Base-by-base conservation (phyloP, 441 rosid species). In the Corymbia citriodora region DNA sequence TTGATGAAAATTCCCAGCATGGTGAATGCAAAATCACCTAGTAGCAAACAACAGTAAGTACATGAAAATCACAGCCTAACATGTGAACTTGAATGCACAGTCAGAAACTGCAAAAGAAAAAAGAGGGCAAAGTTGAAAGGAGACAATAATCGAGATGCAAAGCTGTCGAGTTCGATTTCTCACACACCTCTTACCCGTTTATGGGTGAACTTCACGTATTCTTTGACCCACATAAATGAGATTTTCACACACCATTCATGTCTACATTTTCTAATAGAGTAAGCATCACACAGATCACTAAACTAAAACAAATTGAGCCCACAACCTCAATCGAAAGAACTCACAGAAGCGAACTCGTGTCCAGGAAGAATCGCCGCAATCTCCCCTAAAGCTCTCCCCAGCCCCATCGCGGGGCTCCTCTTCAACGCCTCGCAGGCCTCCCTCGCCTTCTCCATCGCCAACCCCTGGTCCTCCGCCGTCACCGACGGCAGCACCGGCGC, bases 401-500 rank as follows among this genome's bases (percentile, higher is more conserved):
- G 89, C 9, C 92, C 93, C 96, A 93, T 92, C 54, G 94, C 92
- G 21, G 95, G 95, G 72, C 93, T 91, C 88, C 88, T 90, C 90
- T 53, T 92, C 88, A 98, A 92, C 92, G 94, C 91, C 92, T 93
- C 94, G 86, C 99, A 96, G 36, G 94, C 97, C 93, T 96, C 98
- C 91, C 92, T 89, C 25, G 98, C 95, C 93, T 96, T 96, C 9
- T 53, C 92, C 96, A 97, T 89, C 10, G 97, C 98, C n/a, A 90
- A 93, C 7, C 91, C 54, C 92, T 98, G 99, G 92, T 97, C 97
- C 95, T 96, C 98, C 19, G 97, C 97, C 88, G 98, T 96, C 57
- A 96, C 98, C 59, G 93, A 95, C 8, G 99, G 99, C 92, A 96
- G 90, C 89, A 97, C 92, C n/a, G 99, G 98, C 55, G 97, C 93